Conservation (phyloP, 2,329 filamentous ascomycete species). For the Sarocladiaceae sp. region DNA sequence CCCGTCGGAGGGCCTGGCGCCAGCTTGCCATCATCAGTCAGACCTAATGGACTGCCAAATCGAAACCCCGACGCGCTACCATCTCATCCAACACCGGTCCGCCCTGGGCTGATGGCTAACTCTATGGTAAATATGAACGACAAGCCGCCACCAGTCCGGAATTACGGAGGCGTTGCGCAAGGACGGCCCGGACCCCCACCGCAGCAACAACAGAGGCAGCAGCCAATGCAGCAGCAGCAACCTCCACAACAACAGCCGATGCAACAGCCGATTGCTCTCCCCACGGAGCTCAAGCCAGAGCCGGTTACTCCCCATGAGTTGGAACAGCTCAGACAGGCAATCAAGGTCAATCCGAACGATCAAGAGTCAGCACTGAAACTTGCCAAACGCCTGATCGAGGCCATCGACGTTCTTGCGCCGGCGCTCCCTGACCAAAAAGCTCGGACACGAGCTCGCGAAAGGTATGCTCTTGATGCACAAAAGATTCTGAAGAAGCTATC, state of each 20-base stretch:
- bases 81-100: conserved; percentile 58
- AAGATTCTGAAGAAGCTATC: conserved; percentile 90
- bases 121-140: conserved; percentile 51
- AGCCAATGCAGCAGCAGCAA: conserved; percentile 17
- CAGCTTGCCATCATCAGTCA: conserved; percentile 1
- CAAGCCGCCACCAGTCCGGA: conserved; percentile 55
- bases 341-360: conserved; percentile 70
- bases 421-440: conserved; percentile 64
- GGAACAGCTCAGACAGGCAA: conserved; percentile 64
- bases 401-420: conserved; percentile 68
- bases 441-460: conserved; percentile 72
- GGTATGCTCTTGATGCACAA: conserved; percentile 79
- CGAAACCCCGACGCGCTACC: conserved; percentile 44
- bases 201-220: conserved; percentile 12
- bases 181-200: conserved; percentile 25
- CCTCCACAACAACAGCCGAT: conserved; percentile 28
- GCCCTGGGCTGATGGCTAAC: conserved; percentile 58
- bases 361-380: conserved; percentile 66
- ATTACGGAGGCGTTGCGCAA: conserved; percentile 46
- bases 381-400: conserved; percentile 83
- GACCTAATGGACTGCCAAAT: conserved; percentile 21
- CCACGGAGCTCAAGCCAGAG: conserved; percentile 20
- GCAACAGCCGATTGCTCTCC: conserved; percentile 26
- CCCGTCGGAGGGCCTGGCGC: conserved; percentile 9
- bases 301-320: conserved; percentile 75